Base-by-base conservation (phyloP, 345 rosid genomes). In the Hibiscus trionum region DNA sequence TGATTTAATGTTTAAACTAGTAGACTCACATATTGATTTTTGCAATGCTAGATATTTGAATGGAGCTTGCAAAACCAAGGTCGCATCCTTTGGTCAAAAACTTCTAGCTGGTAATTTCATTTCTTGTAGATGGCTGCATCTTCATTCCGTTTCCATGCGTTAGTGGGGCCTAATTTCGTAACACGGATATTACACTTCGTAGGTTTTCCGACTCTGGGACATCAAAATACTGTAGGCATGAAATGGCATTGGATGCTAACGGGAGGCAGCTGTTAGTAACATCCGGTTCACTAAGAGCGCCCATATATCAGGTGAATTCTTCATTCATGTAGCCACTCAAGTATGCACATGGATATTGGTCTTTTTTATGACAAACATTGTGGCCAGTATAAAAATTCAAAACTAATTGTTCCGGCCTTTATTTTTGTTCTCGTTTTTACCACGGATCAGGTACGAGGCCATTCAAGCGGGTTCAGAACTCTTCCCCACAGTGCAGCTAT, bases 1-100 rank as follows among this genome's bases (percentile, higher is more conserved):
- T 58, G 33, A 3, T 59, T 65, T 39, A 44, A 4, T 46, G 52
- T 42, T 69, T 70, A 2, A 49, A 4, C 73, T 47, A 53, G 69
- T 57, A 44, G 50, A 72, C 50, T 50, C 70, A 67, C 71, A 72
- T 26, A 70, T 70, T 70, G 67, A 39, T 59, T 65, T 65, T 70
- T 61, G 39, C 29, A 33, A 21, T 73, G 56, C 47, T 78, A 89
- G 93, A 82, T 89, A 60, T 76, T 87, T 70, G 93, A 89, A 66
- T 88, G 93, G 93, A 89, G 93, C 81, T 84, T 89, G 87, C 93
- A 89, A 68, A 87, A 87, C 71, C 91, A 89, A 75, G 93, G 91
- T 52, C 88, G 78, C 26, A 74, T 89, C 75, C 88, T 89, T 69
- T 89, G 91, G 93, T 87, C 93, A 56, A 86, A 83, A 70, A 83